Percentiles rank a stretch among this genome's conserved stretches.
phyloP scores from a whole-genome alignment of 176 grass and related monocot species.

The Eragrostis curvula region DNA sequence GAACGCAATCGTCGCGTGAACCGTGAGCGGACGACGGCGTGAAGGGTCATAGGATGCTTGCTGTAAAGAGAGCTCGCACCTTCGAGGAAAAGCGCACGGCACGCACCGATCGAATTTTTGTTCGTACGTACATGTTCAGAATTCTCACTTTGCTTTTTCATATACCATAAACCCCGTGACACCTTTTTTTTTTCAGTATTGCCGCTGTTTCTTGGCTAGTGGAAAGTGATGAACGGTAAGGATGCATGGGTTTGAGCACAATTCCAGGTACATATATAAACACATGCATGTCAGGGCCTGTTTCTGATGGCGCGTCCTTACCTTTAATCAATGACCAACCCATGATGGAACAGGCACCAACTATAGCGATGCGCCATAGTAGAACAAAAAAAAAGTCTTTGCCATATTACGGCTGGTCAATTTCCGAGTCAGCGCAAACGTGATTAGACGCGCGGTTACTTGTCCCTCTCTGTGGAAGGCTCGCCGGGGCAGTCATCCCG shows the following conservation, averaged over 20 bases:
- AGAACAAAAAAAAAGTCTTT: neutral
- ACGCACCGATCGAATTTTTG: neutral
- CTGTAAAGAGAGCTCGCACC: conserved; percentile 33
- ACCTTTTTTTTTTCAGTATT: too few relatives aligned
- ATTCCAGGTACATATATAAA: too few relatives aligned
- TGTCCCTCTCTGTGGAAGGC: neutral
- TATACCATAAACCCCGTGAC: neutral
- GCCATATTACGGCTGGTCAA: conserved; percentile 1
- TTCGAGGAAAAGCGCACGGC: neutral
- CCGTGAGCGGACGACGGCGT: too few relatives aligned
- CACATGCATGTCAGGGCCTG: too few relatives aligned
- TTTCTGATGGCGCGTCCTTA: too few relatives aligned
- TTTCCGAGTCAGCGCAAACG: conserved; percentile 36
- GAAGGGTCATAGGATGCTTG: conserved; percentile 12
- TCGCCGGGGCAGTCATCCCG: neutral
- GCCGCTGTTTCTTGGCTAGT: too few relatives aligned
- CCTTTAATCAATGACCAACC: too few relatives aligned
- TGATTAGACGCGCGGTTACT: conserved; percentile 25
- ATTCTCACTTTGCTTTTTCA: neutral
- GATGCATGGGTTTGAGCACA: too few relatives aligned
- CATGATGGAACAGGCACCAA: too few relatives aligned
- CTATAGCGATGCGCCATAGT: neutral
- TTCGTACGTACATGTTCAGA: neutral
- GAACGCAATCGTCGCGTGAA: conserved; percentile 26
- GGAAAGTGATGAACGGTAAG: too few relatives aligned